Base-by-base conservation (phyloP, 2,329 filamentous ascomycete species). In the Phialophora expanda region DNA sequence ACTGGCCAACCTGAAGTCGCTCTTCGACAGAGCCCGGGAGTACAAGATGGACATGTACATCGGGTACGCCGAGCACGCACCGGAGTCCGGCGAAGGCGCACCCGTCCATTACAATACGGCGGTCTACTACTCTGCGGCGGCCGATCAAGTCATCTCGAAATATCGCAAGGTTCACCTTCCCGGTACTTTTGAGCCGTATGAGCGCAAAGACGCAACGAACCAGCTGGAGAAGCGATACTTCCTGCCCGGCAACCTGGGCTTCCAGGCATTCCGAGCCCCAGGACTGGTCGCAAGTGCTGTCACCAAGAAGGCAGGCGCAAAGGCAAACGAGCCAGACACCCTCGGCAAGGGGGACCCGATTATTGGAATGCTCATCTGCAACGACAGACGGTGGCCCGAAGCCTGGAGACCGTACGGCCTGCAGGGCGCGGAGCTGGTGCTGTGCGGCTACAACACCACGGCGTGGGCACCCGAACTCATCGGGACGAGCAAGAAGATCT, bases 191-290 rank as follows among this genome's bases (percentile, higher is more conserved):
- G 83, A 85, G 71, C 83, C 84, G 11, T 80, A 83, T 34, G 75
- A 78, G 2, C 78, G 82, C 48, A 80, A 82, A 3, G 75, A 79
- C 3, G 82, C 81, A 1, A 79, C 81, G 3, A 83, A 85, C 70
- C 84, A 86, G 74, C 78, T 86, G 3, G 84, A 86, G 73, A 86
- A 86, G 74, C 75, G 81, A 38, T 86, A 85, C 71, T 86, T 86
- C 72, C 76, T 76, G 28, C 81, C 83, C 0, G 84, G 84, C 1
- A 74, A 86, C 62, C 74, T 85, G 3, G 84, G 84, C 0, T 86
- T 85, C 74, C 74, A 80, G 61, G 83, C 84, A 1, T 86, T 86
- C 65, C 78, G 84, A 26, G 82, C 78, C 0, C 82, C 83, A 0
- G 80, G 77, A 0, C 76, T 86, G 8, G 70, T 85, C 0, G 55